Evolutionary conservation across 805 yeast species (phyloP).

Genomic region (Teunomyces stri): DNA sequence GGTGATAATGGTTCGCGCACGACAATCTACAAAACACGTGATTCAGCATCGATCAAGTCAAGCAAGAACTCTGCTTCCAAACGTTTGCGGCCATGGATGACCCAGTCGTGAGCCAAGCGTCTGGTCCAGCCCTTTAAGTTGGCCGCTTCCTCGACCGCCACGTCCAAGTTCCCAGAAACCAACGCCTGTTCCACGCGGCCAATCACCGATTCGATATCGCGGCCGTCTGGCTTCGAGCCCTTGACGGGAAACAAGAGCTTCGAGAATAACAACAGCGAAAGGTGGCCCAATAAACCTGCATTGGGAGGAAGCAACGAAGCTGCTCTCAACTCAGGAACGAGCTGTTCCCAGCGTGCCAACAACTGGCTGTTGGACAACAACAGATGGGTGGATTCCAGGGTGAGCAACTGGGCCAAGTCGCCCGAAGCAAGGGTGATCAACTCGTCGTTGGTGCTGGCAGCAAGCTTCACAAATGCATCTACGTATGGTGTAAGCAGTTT

Average conservation of each 20-base stretch:
- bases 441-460: slow-evolving; percentile 29
- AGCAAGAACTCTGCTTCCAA: slow-evolving; percentile 83
- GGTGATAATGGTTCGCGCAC: neutral
- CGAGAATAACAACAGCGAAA: slow-evolving; percentile 76
- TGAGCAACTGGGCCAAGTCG: slow-evolving; percentile 35
- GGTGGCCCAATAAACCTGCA: slow-evolving; percentile 92
- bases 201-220: slow-evolving; percentile 84
- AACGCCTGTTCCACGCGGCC: slow-evolving; percentile 80
- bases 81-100: slow-evolving; percentile 82
- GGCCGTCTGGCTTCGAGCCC: slow-evolving; percentile 72
- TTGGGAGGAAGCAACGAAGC: slow-evolving; percentile 90
- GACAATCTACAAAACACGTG: slow-evolving; percentile 35
- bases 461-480: slow-evolving; percentile 26
- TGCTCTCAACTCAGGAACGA: slow-evolving; percentile 83
- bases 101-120: slow-evolving; percentile 88
- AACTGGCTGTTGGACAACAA: slow-evolving; percentile 77
- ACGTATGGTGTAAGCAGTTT: slow-evolving; percentile 37
- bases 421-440: slow-evolving; percentile 29
- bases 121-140: slow-evolving; percentile 91
- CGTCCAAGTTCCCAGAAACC: slow-evolving; percentile 71
- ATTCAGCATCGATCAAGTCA: slow-evolving; percentile 63
- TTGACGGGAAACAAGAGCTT: slow-evolving; percentile 70
- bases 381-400: slow-evolving; percentile 42
- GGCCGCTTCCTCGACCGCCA: slow-evolving; percentile 91
- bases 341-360: slow-evolving; percentile 71